phyloP scores from a whole-genome alignment of 345 rosid genomes.

The Eucalyptus erythrocorys region DNA sequence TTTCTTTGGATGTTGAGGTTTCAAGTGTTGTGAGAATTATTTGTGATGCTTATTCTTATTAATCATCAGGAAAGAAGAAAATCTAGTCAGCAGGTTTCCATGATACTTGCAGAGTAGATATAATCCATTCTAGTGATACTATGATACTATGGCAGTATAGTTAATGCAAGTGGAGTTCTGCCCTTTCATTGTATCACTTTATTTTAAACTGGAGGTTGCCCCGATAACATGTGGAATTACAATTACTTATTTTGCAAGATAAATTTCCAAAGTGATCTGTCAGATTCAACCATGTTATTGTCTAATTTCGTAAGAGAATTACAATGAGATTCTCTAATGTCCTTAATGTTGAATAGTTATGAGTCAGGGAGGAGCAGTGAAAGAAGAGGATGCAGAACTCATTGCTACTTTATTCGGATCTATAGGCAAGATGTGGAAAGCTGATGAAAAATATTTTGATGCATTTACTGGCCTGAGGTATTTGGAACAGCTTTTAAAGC shows the following conservation, averaged over 20 bases:
- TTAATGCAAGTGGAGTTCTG: neutral
- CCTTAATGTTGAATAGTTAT: slow-evolving; percentile 23
- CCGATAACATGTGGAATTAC: neutral
- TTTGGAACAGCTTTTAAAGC: neutral
- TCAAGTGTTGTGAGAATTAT: neutral
- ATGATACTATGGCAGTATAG: neutral
- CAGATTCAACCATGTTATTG: neutral
- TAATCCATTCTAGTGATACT: neutral
- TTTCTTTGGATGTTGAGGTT: neutral
- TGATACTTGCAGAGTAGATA: neutral
- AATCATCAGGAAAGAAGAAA: neutral
- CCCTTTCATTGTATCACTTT: neutral
- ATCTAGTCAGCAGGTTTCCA: neutral
- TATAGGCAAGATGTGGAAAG: slow-evolving; percentile 77
- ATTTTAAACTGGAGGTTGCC: neutral
- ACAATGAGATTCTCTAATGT: neutral
- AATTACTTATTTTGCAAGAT: neutral
- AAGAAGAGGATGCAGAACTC: slow-evolving; percentile 64
- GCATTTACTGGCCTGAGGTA: slow-evolving; percentile 92
- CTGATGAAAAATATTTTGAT: slow-evolving; percentile 79
- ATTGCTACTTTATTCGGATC: slow-evolving; percentile 60
- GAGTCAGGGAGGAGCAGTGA: slow-evolving; percentile 72
- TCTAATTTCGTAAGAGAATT: neutral
- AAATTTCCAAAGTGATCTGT: neutral
- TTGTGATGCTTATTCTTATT: neutral